Evolutionary conservation across 2,329 filamentous ascomycete species (phyloP).

Genomic region (Knufia fluminis): DNA sequence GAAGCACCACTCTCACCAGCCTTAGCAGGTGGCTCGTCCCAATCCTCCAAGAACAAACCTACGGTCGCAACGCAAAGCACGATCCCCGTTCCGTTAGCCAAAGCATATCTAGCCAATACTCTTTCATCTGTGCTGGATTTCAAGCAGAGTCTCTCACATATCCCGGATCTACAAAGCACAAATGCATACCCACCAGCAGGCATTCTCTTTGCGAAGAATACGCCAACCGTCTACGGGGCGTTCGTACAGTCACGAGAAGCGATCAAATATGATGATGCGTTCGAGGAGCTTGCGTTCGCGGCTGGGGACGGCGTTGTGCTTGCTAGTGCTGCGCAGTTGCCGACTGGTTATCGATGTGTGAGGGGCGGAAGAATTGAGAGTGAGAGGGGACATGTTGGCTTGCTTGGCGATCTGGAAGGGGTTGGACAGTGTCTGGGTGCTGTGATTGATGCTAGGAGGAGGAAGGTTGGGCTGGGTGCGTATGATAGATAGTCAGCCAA

Average conservation of each 20-base stretch:
- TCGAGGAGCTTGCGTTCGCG: conserved; percentile 78
- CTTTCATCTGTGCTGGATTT: conserved; percentile 64
- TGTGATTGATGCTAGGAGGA: conserved; percentile 55
- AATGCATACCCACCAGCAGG: conserved; percentile 76
- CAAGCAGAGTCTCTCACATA: conserved; percentile 62
- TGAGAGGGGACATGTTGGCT: conserved; percentile 76
- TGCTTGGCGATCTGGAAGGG: conserved; percentile 75
- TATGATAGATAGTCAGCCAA: not conserved
- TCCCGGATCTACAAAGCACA: conserved; percentile 46
- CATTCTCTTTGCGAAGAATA: conserved; percentile 77
- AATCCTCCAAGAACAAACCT: conserved; percentile 21
- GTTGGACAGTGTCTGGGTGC: conserved; percentile 66
- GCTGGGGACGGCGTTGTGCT: conserved; percentile 84
- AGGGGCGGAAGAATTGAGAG: conserved; percentile 66
- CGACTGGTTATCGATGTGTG: conserved; percentile 65
- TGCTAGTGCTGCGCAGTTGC: conserved; percentile 75
- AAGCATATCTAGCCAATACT: conserved; percentile 64
- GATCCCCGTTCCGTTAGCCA: conserved; percentile 45
- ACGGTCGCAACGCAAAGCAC: conserved; percentile 32
- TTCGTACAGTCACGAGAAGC: conserved; percentile 63
- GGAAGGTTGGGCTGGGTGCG: conserved; percentile 60
- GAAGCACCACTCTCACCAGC: conserved; percentile 15
- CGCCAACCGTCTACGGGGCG: conserved; percentile 75
- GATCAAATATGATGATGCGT: conserved; percentile 67
- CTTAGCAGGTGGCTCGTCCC: conserved; percentile 14